phyloP scores from a whole-genome alignment of 768 basidiomycete species.

The Mycena galericulata region DNA sequence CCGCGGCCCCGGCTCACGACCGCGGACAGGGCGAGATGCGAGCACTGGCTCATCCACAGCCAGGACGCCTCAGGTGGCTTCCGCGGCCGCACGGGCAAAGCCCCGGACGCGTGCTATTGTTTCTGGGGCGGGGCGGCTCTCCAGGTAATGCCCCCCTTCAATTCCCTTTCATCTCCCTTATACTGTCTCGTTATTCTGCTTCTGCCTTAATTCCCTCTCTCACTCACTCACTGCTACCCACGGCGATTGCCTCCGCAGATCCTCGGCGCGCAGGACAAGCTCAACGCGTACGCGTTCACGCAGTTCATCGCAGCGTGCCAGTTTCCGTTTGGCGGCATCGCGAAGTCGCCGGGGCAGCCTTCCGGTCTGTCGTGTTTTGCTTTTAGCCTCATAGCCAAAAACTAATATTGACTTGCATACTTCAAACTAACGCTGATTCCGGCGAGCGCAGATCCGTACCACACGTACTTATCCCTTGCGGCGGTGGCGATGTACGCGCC shows the following conservation, averaged over 20 bases:
- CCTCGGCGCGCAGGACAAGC: conserved; percentile 67
- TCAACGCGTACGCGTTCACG: conserved; percentile 68
- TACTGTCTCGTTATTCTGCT: neutral
- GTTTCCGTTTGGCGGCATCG: conserved; percentile 89
- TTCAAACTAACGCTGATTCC: neutral
- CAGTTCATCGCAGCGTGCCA: conserved; percentile 82
- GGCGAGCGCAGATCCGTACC: conserved; percentile 81
- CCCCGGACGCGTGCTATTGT: conserved; percentile 93
- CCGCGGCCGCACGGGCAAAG: conserved; percentile 89
- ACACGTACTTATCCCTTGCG: conserved; percentile 92
- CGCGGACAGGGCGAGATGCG: conserved; percentile 62
- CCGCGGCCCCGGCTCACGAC: conserved; percentile 44
- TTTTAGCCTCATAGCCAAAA: neutral
- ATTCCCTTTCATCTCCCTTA: neutral
- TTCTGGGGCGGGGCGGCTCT: conserved; percentile 94
- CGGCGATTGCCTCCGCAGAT: conserved; percentile 61
- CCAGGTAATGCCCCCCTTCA: conserved; percentile 59
- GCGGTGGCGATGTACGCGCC: conserved; percentile 79
- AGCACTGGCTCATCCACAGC: conserved; percentile 83
- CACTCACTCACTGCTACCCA: too few relatives aligned
- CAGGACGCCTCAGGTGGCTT: conserved; percentile 84
- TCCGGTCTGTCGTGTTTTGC: conserved; percentile 68
- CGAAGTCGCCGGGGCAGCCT: conserved; percentile 82
- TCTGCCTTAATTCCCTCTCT: too few relatives aligned
- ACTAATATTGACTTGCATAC: neutral